A percentile compares a stretch with the other conserved stretches of the same genome.
Conservation (phyloP, 2,329 filamentous ascomycete species). For the Fusarium setosum region DNA sequence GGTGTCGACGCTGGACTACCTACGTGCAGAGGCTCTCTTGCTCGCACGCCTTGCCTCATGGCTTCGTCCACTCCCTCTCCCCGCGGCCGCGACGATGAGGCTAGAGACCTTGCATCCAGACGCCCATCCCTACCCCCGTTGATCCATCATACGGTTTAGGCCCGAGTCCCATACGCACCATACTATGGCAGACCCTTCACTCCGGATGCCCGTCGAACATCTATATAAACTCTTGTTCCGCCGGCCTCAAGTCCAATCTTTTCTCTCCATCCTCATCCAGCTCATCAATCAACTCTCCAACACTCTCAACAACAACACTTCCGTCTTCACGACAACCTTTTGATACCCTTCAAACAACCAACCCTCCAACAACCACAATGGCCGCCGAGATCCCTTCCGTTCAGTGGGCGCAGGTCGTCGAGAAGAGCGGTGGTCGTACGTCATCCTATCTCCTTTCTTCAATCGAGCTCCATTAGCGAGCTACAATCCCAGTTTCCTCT, state of each 20-base stretch:
- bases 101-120: constrained; percentile 33
- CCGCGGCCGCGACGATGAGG: constrained; percentile 42
- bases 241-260: constrained; percentile 32
- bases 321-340: constrained; percentile 38
- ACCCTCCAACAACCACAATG: constrained; percentile 42
- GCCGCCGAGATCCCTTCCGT: constrained; percentile 73
- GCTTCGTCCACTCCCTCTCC: constrained; percentile 35
- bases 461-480: not conserved
- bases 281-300: constrained; percentile 41
- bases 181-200: constrained; percentile 24
- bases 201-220: constrained; percentile 34
- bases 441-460: constrained; percentile 28
- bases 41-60: constrained; percentile 26
- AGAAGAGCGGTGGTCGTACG: constrained; percentile 80
- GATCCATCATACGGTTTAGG: constrained; percentile 43
- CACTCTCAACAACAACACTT: constrained; percentile 29
- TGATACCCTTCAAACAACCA: constrained; percentile 30
- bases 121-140: constrained; percentile 38
- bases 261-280: constrained; percentile 43
- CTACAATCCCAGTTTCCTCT: constrained; percentile 13
- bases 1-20: constrained; percentile 2
- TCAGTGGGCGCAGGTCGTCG: constrained; percentile 93
- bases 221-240: constrained; percentile 44
- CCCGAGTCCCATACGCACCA: constrained; percentile 35
- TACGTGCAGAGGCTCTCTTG: too few relatives aligned